Conservation (phyloP, 768 basidiomycete species). For the Mycena filopes region DNA sequence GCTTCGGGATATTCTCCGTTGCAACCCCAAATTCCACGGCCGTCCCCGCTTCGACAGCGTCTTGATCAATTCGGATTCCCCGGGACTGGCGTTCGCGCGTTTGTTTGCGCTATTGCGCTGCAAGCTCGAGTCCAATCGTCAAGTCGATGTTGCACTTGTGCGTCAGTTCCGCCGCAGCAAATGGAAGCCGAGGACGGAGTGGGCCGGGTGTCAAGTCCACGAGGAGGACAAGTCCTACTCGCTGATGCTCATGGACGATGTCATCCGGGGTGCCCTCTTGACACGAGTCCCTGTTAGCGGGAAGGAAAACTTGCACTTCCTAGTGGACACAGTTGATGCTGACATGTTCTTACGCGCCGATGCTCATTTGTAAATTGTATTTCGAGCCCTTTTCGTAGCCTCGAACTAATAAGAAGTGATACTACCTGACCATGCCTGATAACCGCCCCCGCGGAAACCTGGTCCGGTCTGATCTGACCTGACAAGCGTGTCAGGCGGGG, state of each 20-base stretch:
- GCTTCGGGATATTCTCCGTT: background rate
- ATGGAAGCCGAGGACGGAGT: constrained; percentile 33
- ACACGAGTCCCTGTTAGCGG: background rate
- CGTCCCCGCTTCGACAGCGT: background rate
- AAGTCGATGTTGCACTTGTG: constrained; percentile 36
- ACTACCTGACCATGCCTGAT: too few relatives aligned
- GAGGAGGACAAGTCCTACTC: constrained; percentile 26
- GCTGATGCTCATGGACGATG: constrained; percentile 34
- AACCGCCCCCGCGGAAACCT: too few relatives aligned
- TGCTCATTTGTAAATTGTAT: too few relatives aligned
- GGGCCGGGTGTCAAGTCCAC: too few relatives aligned
- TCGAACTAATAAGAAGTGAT: too few relatives aligned
- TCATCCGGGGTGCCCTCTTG: constrained; percentile 26
- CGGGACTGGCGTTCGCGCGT: constrained; percentile 28
- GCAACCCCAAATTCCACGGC: background rate
- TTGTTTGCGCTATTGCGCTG: too few relatives aligned
- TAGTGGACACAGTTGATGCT: background rate
- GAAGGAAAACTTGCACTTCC: background rate
- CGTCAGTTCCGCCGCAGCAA: background rate
- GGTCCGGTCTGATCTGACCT: too few relatives aligned
- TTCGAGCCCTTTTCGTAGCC: too few relatives aligned
- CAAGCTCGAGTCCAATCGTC: too few relatives aligned
- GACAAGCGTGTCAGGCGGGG: too few relatives aligned
- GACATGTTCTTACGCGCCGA: background rate
- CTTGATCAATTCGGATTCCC: constrained; percentile 21